Evolutionary conservation across 495 filamentous ascomycete species (phyloP).

Genomic region (Venustampulla echinocandica): DNA sequence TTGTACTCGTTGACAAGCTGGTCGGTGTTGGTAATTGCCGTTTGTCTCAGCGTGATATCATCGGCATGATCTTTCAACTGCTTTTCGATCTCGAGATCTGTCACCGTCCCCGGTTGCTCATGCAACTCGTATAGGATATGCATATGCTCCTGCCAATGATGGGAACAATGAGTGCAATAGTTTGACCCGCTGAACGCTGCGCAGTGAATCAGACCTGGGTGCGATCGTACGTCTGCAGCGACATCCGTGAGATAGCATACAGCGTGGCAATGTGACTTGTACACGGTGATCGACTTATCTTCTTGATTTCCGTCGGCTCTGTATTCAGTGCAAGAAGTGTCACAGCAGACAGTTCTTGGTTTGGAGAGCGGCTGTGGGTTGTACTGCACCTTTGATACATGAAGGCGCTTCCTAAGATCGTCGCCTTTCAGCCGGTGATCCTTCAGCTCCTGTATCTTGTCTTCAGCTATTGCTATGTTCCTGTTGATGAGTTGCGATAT

Average conservation of each 20-base stretch:
- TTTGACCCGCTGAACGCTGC: slow-evolving; percentile 14
- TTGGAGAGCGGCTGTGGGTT: slow-evolving; percentile 2
- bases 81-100: slow-evolving; percentile 19
- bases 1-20: slow-evolving; percentile 23
- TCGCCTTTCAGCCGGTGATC: slow-evolving; percentile 18
- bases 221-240: slow-evolving; percentile 2
- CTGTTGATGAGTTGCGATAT: slow-evolving; percentile 29
- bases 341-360: slow-evolving; percentile 17
- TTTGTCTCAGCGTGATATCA: slow-evolving; percentile 17
- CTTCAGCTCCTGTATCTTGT: slow-evolving; percentile 19
- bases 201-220: slow-evolving; percentile 17
- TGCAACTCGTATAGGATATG: slow-evolving; percentile 26
- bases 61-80: slow-evolving; percentile 21
- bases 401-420: slow-evolving; percentile 19
- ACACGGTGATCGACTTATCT: slow-evolving; percentile 4
- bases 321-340: slow-evolving; percentile 6
- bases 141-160: slow-evolving; percentile 30
- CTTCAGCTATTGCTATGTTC: slow-evolving; percentile 25
- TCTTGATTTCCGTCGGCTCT: slow-evolving; percentile 16
- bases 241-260: slow-evolving; percentile 16
- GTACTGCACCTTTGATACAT: slow-evolving; percentile 11
- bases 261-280: slow-evolving; percentile 18
- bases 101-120: slow-evolving; percentile 19
- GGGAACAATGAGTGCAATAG: slow-evolving; percentile 19
- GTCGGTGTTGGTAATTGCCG: slow-evolving; percentile 19